Conservation (phyloP, 805 yeast species). For the Saturnispora ahearnii region DNA sequence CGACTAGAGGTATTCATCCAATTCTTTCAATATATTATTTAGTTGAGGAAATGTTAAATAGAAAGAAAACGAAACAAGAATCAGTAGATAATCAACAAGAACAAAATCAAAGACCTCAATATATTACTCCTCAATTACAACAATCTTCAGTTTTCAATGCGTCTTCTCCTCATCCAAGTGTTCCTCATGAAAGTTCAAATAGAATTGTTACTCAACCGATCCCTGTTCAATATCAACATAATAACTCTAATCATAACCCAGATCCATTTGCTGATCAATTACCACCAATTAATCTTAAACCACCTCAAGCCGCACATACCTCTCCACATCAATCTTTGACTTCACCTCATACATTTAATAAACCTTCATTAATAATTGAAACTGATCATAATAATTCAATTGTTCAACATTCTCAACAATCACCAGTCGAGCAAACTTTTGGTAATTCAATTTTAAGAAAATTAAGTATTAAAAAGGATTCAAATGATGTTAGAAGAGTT, state of each 20-base stretch:
- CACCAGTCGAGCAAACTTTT: constrained; percentile 13
- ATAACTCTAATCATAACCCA: constrained; percentile 3
- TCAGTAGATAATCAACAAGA: constrained; percentile 26
- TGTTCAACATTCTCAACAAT: constrained; percentile 16
- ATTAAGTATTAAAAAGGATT: constrained; percentile 24
- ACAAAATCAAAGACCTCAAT: not conserved
- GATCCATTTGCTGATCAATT: constrained; percentile 12
- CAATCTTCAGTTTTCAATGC: constrained; percentile 12
- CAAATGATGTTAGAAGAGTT: constrained; percentile 43
- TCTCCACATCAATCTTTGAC: constrained; percentile 26
- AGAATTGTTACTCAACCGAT: constrained; percentile 23
- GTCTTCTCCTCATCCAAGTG: constrained; percentile 11
- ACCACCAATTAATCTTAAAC: constrained; percentile 19
- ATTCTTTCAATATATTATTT: constrained; percentile 76
- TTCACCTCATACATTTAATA: constrained; percentile 16
- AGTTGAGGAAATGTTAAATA: constrained; percentile 72
- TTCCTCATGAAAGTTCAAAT: constrained; percentile 13
- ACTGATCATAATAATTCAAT: constrained; percentile 9
- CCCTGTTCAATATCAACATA: constrained; percentile 16
- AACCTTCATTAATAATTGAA: constrained; percentile 11
- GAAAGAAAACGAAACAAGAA: constrained; percentile 51
- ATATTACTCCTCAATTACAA: constrained; percentile 10
- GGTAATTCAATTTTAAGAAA: constrained; percentile 27
- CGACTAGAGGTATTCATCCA: constrained; percentile 84
- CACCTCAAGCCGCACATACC: constrained; percentile 34